These are phyloP conservation scores for Nannochloropsis gaditana DNA, from an alignment of 108 stramenopile species.

Conservation along the genomic window DNA sequence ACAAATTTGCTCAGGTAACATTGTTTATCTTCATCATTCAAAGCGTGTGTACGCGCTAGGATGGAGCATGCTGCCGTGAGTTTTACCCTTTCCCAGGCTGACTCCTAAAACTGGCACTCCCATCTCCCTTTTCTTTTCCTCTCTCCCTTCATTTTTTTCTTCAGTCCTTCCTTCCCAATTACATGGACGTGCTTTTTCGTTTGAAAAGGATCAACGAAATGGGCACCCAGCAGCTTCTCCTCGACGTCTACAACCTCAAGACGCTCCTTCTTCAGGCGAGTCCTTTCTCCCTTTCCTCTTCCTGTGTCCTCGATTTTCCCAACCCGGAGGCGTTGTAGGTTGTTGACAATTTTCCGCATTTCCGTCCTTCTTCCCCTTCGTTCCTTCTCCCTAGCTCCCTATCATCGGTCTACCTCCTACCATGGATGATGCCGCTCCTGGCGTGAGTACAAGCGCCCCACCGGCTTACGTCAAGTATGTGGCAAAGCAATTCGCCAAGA, in stretches of 20 bases:
- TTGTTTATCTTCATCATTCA: not conserved
- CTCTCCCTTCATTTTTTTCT: not conserved
- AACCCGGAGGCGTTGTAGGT: not conserved
- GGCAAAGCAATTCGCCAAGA: conserved; percentile 76
- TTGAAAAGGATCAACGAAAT: conserved; percentile 79
- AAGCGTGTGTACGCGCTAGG: no score
- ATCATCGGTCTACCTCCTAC: not conserved
- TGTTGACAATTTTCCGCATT: not conserved
- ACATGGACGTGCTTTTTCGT: conserved; percentile 64
- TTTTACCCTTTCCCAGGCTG: no score
- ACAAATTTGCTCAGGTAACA: conserved; percentile 70
- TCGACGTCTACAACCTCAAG: conserved; percentile 93
- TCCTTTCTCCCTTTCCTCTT: not conserved
- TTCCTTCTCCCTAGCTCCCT: not conserved
- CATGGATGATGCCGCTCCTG: conserved; percentile 39
- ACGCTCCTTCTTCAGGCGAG: conserved; percentile 69
- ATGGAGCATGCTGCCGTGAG: no score
- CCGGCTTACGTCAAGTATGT: conserved; percentile 89
- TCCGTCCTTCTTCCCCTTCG: conserved; percentile 13
- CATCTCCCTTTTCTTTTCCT: not conserved
- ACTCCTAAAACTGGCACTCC: not conserved
- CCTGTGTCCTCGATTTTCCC: not conserved
- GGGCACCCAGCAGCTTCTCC: conserved; percentile 89
- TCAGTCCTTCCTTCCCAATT: conserved; percentile 64
- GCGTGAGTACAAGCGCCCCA: conserved; percentile 64